Evolutionary conservation across 2,329 filamentous ascomycete species (phyloP), one percentile per base, ranked within the genome.

Genomic region (Bertia moriformis): DNA sequence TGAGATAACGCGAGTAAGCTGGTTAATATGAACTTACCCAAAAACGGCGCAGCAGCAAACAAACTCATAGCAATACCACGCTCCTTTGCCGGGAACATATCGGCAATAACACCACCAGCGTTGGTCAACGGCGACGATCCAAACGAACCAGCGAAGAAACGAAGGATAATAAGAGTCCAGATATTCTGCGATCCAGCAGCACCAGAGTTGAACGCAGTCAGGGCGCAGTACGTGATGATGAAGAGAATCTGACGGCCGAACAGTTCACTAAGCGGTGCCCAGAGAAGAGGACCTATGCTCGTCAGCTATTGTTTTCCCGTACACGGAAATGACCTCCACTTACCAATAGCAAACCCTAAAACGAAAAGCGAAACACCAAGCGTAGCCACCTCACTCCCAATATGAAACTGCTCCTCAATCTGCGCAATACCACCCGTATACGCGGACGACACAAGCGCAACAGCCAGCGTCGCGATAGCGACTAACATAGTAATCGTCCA

Each of bases 401-500:
- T 35, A 10, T 35, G 10, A 17, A 35, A 35, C 15, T 35, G 10
- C 12, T 13, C 32, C 32, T 35, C 32, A 35, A 35, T 35, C 15
- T 35, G 12, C 15, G 12, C 12, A 15, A 35, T 18, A 12, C 32
- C 32, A 35, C 32, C 32, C 7, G 32, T 35, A 17, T 35, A 35
- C 7, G 32, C 32, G 7, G 32, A 35, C 12, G 32, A 35, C 7
- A 35, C 32, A 13, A 35, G 32, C 15, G 32, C 10, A 7, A 35
- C 32, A 14, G 60, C 78, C 33, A 87, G 65, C 1, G 78, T 81
- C 13, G 80, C 73, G 19, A 80, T 48, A 12, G 80, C 78, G 41
- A 79, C 71, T 30, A 79, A 53, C 39, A 71, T 50, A 2, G 77
- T 80, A 45, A 80, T 71, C 19, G 54, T 51, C 80, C 81, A 86